These are phyloP conservation scores for Plasmodium vivax DNA, from an alignment of 169 alveolate genomes.

Conservation along the genomic window DNA sequence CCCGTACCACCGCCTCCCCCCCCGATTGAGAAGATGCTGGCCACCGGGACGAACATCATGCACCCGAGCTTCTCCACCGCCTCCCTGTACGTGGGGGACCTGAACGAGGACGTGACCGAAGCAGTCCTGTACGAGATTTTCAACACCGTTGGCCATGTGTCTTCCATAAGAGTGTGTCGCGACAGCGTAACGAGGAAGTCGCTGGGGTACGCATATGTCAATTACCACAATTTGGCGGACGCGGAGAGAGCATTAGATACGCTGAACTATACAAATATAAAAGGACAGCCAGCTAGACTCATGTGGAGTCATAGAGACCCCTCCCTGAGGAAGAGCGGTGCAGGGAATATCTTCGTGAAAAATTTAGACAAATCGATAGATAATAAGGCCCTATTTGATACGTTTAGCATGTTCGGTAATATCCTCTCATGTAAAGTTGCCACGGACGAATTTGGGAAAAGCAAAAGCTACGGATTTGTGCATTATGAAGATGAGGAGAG, in stretches of 20 bases:
- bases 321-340: constrained; percentile 92
- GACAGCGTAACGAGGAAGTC: constrained; percentile 92
- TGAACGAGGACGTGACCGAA: constrained; percentile 94
- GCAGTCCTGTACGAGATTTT: constrained; percentile 94
- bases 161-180: constrained; percentile 94
- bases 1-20: too few species aligned
- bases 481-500: constrained; percentile 94
- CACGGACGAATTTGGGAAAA: constrained; percentile 88
- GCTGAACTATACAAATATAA: constrained; percentile 91
- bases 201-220: constrained; percentile 94
- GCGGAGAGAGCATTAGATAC: constrained; percentile 95
- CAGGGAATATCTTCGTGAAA: constrained; percentile 95
- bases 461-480: constrained; percentile 97
- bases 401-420: constrained; percentile 94
- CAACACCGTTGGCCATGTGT: constrained; percentile 94
- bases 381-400: constrained; percentile 94
- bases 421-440: constrained; percentile 96
- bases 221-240: constrained; percentile 90
- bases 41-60: constrained; percentile 75
- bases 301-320: constrained; percentile 96
- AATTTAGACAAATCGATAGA: constrained; percentile 93
- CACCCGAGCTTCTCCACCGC: constrained; percentile 86
- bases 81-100: constrained; percentile 94
- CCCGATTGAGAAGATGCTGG: constrained; percentile 36
- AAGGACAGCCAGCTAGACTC: constrained; percentile 94